These are phyloP conservation scores for Megacollybia marginata DNA, from an alignment of 768 basidiomycete genomes.

Conservation along the genomic window DNA sequence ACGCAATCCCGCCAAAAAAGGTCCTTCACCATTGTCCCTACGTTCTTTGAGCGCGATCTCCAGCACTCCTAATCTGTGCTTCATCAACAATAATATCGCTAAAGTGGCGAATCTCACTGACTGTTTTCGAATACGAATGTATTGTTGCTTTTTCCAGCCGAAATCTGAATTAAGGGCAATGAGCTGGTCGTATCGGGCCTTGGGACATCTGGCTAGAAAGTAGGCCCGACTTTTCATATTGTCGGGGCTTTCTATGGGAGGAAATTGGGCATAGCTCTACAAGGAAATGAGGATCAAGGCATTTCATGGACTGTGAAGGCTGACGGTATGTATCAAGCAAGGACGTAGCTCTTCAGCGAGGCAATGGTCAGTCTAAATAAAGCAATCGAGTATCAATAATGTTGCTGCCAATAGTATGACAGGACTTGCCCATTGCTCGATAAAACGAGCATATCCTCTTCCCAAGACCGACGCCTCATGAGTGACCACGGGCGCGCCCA, in stretches of 20 bases:
- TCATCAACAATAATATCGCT: no score
- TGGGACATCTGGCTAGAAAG: conserved; percentile 1
- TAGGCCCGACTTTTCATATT: conserved; percentile 1
- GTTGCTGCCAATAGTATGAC: no score
- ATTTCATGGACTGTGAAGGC: not conserved
- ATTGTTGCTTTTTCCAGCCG: not conserved
- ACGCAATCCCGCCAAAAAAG: not conserved
- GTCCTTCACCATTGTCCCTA: not conserved
- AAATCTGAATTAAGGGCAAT: not conserved
- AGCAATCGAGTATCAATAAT: no score
- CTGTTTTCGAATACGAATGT: conserved; percentile 2
- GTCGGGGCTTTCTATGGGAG: not conserved
- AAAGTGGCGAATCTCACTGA: not conserved
- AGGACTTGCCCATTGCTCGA: not conserved
- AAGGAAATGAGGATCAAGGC: not conserved
- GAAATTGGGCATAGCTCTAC: conserved; percentile 2
- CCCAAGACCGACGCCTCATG: not conserved
- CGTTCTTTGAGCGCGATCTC: not conserved
- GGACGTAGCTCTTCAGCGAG: conserved; percentile 1
- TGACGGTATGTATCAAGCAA: conserved; percentile 2
- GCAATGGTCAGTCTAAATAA: not conserved
- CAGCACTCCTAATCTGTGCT: not conserved
- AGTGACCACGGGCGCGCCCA: not conserved
- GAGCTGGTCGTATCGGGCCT: not conserved
- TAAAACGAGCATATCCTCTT: conserved; percentile 1